Evolutionary conservation across 805 yeast species (phyloP), one percentile per base, ranked within the genome.

Genomic region (Metschnikowia dekortorum): DNA sequence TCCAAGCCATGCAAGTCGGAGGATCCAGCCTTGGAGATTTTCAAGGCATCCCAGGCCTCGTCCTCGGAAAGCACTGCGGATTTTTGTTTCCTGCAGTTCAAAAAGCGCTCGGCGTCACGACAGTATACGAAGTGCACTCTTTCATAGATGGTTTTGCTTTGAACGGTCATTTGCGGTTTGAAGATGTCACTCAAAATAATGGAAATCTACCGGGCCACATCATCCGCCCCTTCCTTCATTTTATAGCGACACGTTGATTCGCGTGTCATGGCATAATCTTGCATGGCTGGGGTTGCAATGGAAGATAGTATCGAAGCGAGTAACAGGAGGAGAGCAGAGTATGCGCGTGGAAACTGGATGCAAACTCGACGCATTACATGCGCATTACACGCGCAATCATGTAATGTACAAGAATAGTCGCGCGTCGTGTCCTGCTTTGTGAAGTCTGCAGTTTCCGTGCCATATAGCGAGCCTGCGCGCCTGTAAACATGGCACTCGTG

Each of bases 101-200:
- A 36, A 33, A 66, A 49, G 3, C 44, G 44, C 10, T 46, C 34
- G 8, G 49, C 49, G 45, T 62, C 53, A 34, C 69, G 61, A 39
- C 61, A 53, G 55, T 68, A 68, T 47, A 68, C 59, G 49, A 57
- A 55, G 29, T 59, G 61, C 13, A 68, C 55, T 39, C 59, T 55
- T 49, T 68, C 71, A 46, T 56, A 68, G 8, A 62, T 53, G 46
- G 69, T 66, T 45, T 55, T 57, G 29, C 44, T 50, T 41, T 47
- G 51, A 16, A 57, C 53, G 41, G 60, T 55, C 60, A 57, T 57
- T n/a, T 48, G 39, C 16, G 16, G 18, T 38, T 11, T 14, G 35
- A n/a, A 28, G 18, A n/a, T 13, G 10, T 26, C 8, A 28, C 31
- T 26, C 28, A 16, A 7, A 39, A 22, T 39, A 16, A 39, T 13